phyloP scores from a whole-genome alignment of 192 early-diverging fungal genomes.

The Glomus cerebriforme region DNA sequence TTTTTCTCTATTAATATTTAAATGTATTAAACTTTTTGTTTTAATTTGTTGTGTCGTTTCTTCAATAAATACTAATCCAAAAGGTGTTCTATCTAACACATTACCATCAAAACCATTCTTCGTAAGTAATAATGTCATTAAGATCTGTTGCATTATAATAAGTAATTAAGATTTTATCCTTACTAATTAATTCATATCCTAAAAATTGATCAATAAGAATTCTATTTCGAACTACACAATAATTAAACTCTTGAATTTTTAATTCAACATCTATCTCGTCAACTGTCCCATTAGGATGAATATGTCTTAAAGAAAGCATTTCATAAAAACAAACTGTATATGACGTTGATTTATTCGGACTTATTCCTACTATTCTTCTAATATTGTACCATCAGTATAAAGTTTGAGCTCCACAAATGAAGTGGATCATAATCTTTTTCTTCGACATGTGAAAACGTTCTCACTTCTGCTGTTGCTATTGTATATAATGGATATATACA shows the following conservation, averaged over 20 bases:
- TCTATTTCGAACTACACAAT: not conserved
- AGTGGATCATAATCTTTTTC: no score
- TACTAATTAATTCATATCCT: not conserved
- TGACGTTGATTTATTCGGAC: no score
- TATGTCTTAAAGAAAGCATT: not conserved
- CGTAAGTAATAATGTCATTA: not conserved
- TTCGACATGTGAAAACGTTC: no score
- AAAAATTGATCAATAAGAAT: not conserved
- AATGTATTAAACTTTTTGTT: not conserved
- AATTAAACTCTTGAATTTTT: not conserved
- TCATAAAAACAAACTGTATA: not conserved
- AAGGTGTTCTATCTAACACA: not conserved
- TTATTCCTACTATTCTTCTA: no score
- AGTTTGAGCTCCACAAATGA: no score
- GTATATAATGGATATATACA: no score
- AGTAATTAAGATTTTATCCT: not conserved
- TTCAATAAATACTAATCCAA: not conserved
- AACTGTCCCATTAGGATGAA: not conserved
- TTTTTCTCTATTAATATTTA: not conserved
- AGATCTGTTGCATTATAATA: not conserved
- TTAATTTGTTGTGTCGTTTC: not conserved
- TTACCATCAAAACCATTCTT: not conserved
- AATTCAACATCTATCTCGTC: not conserved
- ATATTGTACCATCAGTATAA: no score
- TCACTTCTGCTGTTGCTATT: no score